A percentile compares a stretch with the other conserved stretches of the same genome.
phyloP scores from a whole-genome alignment of 129 eudicot genomes.

The Flaveria ramosissima region DNA sequence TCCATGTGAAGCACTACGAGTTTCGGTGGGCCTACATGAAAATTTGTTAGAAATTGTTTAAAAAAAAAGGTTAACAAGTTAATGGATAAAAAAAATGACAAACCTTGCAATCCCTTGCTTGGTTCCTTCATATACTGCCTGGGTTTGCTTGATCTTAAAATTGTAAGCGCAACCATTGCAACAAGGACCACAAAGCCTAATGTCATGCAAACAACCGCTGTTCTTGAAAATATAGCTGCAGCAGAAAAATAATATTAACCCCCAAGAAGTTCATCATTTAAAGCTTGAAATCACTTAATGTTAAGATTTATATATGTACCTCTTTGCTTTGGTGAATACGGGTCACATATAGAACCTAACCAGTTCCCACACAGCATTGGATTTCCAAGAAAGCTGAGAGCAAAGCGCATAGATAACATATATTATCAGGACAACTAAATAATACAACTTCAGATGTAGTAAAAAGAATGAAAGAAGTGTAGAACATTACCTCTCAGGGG shows the following conservation, averaged over 20 bases:
- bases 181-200: constrained; percentile 60
- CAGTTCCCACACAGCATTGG: constrained; percentile 80
- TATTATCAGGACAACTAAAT: background rate
- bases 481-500: constrained; percentile 60
- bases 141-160: constrained; percentile 60
- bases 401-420: background rate
- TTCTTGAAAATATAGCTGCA: constrained; percentile 63
- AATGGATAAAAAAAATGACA: background rate
- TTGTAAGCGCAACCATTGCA: constrained; percentile 53
- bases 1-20: constrained; percentile 83
- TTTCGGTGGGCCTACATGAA: constrained; percentile 60
- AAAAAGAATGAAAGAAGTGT: background rate
- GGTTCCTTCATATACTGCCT: constrained; percentile 41
- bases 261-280: background rate
- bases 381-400: constrained; percentile 72
- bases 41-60: background rate
- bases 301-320: constrained; percentile 33
- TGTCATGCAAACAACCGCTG: constrained; percentile 60
- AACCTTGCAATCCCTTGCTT: constrained; percentile 56
- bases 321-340: constrained; percentile 54
- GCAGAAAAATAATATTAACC: background rate
- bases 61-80: background rate
- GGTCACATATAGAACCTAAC: constrained; percentile 79
- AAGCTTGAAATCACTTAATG: background rate
- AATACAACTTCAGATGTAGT: background rate